These are phyloP conservation scores for Blastocystis sp. DNA, from an alignment of 352 stramenopile species.

Conservation along the genomic window DNA sequence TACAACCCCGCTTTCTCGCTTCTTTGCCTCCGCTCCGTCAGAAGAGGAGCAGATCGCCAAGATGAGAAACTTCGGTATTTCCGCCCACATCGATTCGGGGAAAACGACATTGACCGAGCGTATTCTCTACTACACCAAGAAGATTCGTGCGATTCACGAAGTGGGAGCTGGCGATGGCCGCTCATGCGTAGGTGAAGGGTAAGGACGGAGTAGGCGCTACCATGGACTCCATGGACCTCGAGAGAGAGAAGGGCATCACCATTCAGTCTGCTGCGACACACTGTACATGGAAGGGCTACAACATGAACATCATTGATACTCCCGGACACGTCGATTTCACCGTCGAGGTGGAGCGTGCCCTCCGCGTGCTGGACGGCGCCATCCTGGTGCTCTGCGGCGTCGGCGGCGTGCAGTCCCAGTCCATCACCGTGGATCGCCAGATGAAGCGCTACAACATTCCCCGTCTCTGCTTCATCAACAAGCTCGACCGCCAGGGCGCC, in stretches of 20 bases:
- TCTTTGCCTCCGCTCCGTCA: slow-evolving; percentile 8
- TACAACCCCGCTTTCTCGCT: slow-evolving; percentile 22
- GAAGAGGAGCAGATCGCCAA: slow-evolving; percentile 24
- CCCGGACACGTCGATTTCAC: slow-evolving; percentile 99
- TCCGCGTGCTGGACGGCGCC: slow-evolving; percentile 96
- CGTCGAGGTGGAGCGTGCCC: slow-evolving; percentile 94
- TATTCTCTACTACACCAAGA: slow-evolving; percentile 98
- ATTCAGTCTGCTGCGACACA: slow-evolving; percentile 98
- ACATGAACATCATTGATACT: slow-evolving; percentile 99
- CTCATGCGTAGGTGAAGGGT: slow-evolving; percentile 83
- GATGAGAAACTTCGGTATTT: slow-evolving; percentile 90
- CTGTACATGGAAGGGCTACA: slow-evolving; percentile 89
- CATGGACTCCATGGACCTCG: slow-evolving; percentile 99
- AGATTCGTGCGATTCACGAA: slow-evolving; percentile 91
- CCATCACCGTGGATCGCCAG: slow-evolving; percentile 96
- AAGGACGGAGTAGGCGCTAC: slow-evolving; percentile 97
- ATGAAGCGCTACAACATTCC: slow-evolving; percentile 99
- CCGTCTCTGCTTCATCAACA: slow-evolving; percentile 98
- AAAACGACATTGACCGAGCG: slow-evolving; percentile 99
- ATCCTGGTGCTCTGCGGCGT: slow-evolving; percentile 90
- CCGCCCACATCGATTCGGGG: slow-evolving; percentile 93
- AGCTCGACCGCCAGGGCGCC: slow-evolving; percentile 94
- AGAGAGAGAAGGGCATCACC: slow-evolving; percentile 99
- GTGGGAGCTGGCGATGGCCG: slow-evolving; percentile 75
- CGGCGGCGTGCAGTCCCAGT: slow-evolving; percentile 92